A percentile compares a stretch with the other conserved stretches of the same genome.
These are phyloP conservation scores for Ogataea nonfermentans DNA, from an alignment of 805 yeast genomes.

Conservation along the genomic window DNA sequence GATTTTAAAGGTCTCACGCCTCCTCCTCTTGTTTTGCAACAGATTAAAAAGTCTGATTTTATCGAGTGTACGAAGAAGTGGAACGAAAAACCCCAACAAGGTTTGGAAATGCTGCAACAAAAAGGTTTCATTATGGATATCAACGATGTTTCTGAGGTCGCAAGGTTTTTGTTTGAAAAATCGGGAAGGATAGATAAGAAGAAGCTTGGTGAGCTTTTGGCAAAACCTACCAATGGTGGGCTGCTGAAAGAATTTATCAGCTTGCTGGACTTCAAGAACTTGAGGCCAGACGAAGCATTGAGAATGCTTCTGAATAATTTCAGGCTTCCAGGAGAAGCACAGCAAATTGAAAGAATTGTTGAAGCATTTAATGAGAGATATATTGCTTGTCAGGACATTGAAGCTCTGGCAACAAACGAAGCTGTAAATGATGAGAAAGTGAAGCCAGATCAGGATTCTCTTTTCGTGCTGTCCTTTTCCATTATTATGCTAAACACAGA, in stretches of 20 bases:
- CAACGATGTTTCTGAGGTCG: slow-evolving; percentile 59
- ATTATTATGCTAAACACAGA: slow-evolving; percentile 94
- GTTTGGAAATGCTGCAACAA: slow-evolving; percentile 62
- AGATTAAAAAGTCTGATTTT: slow-evolving; percentile 66
- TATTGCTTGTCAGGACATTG: slow-evolving; percentile 48
- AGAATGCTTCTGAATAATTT: slow-evolving; percentile 78
- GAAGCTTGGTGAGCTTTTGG: slow-evolving; percentile 79
- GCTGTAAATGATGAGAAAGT: slow-evolving; percentile 40
- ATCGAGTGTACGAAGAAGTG: slow-evolving; percentile 71
- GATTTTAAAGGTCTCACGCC: slow-evolving; percentile 15
- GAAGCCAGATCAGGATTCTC: slow-evolving; percentile 79
- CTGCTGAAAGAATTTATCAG: slow-evolving; percentile 64
- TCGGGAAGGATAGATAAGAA: slow-evolving; percentile 86
- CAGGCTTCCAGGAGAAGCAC: slow-evolving; percentile 96
- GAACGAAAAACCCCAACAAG: slow-evolving; percentile 76
- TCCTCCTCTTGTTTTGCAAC: slow-evolving; percentile 41
- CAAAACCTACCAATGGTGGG: slow-evolving; percentile 66
- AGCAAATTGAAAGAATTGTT: slow-evolving; percentile 89
- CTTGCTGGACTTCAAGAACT: slow-evolving; percentile 68
- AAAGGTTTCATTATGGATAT: slow-evolving; percentile 56
- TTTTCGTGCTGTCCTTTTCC: slow-evolving; percentile 86
- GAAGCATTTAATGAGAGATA: slow-evolving; percentile 84
- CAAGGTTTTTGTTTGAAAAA: slow-evolving; percentile 70
- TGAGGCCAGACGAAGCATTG: slow-evolving; percentile 91
- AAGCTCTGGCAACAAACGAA: slow-evolving; percentile 11